Percentiles rank a stretch among this genome's conserved stretches.
phyloP scores from a whole-genome alignment of 2,329 filamentous ascomycete species.

The Stachybotrys echinatus region DNA sequence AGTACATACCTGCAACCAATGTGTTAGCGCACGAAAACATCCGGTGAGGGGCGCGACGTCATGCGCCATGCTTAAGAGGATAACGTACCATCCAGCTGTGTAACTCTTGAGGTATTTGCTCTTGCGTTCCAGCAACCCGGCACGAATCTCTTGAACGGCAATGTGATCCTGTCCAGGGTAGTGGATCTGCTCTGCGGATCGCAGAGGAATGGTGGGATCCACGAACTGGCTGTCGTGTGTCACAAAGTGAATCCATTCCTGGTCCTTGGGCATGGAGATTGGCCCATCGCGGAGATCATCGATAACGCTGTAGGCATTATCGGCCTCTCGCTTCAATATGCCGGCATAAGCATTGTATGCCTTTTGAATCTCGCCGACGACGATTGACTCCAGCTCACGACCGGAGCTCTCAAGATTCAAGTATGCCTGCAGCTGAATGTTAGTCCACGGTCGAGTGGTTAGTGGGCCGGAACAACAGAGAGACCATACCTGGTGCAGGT shows the following conservation, averaged over 20 bases:
- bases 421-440: conserved; percentile 59
- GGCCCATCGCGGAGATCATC: conserved; percentile 81
- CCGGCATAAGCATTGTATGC: conserved; percentile 91
- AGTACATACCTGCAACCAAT: conserved; percentile 75
- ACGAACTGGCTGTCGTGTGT: conserved; percentile 79
- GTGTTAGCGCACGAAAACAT: conserved; percentile 5
- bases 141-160: conserved; percentile 75
- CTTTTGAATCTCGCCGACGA: conserved; percentile 96
- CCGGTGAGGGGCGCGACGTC: not conserved
- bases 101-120: conserved; percentile 99
- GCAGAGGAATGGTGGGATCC: conserved; percentile 73
- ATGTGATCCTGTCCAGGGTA: conserved; percentile 89
- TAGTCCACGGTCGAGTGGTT: not conserved
- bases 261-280: conserved; percentile 87
- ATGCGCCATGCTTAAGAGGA: not conserved
- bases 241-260: conserved; percentile 85
- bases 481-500: conserved; percentile 72
- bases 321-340: conserved; percentile 86
- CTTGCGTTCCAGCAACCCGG: conserved; percentile 91
- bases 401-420: conserved; percentile 92
- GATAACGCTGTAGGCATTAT: conserved; percentile 70
- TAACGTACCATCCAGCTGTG: conserved; percentile 79
- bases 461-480: not conserved
- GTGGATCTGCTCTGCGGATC: conserved; percentile 74
- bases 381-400: conserved; percentile 90